Evolutionary conservation across 331 rosid species (phyloP), one percentile per base, ranked within the genome.

Genomic region (Malus hybrid): DNA sequence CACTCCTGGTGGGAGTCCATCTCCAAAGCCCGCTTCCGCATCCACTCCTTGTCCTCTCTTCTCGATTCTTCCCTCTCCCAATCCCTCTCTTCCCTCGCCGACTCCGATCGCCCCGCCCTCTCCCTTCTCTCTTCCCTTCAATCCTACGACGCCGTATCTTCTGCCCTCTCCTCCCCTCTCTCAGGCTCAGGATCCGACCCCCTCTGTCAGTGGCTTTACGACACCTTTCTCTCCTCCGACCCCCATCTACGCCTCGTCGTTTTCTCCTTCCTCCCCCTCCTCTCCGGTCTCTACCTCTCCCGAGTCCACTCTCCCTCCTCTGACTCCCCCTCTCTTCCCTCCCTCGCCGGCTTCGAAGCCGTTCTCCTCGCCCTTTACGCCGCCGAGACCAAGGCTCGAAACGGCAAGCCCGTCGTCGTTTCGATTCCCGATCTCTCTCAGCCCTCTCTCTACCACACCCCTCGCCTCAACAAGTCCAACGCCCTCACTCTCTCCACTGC

Each of bases 1-100:
- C 99, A 94, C 63, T 88, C 99, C 0, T 94, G 99, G 99, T 94
- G 99, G 99, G 99, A 94, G 65, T 92, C 96, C 5, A 82, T 94
- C 19, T 91, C 98, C 80, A 93, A 88, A 50, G 98, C 96, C 3
- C 99, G 99, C 5, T 87, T 89, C 7, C 96, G 96, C 26, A 94
- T 94, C 85, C 91, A 91, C 70, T 83, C 96, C 76, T 20, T 72
- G 18, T 64, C 76, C 76, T 28, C 99, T 84, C 76, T 85, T 90
- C 65, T 55, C 86, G 70, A 63, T 24, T 24, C 85, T 15, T 73
- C 92, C 58, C 61, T 77, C 61, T 83, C 85, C 53, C 29, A 75
- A n/a, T 34, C 57, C 75, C 88, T 76, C 71, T 81, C 79, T 71
- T 85, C 96, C 69, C 91, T 94, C 68, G 95, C 96, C 56, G 99